Base-by-base conservation (phyloP, 768 basidiomycete species). In the Lactifluus pinguis region DNA sequence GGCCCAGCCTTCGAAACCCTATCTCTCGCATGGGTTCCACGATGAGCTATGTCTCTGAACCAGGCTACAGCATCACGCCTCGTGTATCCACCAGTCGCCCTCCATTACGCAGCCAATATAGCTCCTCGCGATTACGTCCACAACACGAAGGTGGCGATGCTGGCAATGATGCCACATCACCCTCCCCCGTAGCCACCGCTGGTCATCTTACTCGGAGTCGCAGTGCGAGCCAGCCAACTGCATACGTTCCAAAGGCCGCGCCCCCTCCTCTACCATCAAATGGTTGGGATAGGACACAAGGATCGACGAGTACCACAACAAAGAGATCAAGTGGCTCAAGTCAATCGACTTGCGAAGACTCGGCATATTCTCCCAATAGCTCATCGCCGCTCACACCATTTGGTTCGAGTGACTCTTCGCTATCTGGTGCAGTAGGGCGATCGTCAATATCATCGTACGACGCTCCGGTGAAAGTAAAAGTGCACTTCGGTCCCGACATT, bases 401-500 rank as follows among this genome's bases (percentile, higher is more conserved):
- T 69, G 91, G 89, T n/a, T 92, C 90, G 44, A 91, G 85, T 72
- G 91, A 92, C 65, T 87, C 87, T 30, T 91, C 88, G 9, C 72
- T 92, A 53, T 79, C 78, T 45, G 83, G 81, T 49, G 73, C 82
- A 47, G 64, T 69, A 75, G 76, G 66, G 17, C 69, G 55, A 65
- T 77, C 82, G 64, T 83, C 80, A 58, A 76, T 73, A 58, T 79
- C 77, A 67, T 80, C 81, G 53, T 81, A 80, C 62, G 83, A 81
- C 69, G 63, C 69, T 47, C 81, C 86, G 11, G 86, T 98, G 47
- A 92, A 94, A 70, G 85, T 98, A 70, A 95, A 95, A 74, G 92
- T 98, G 55, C 89, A 91, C 72, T 98, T 89, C 76, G 85, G 92
- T 68, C 90, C 95, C 67, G 94, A 97, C 71, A 89, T 97, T 49